These are phyloP conservation scores for Gleditsia sinensis DNA, from an alignment of 306 rosid genomes.

Conservation along the genomic window DNA sequence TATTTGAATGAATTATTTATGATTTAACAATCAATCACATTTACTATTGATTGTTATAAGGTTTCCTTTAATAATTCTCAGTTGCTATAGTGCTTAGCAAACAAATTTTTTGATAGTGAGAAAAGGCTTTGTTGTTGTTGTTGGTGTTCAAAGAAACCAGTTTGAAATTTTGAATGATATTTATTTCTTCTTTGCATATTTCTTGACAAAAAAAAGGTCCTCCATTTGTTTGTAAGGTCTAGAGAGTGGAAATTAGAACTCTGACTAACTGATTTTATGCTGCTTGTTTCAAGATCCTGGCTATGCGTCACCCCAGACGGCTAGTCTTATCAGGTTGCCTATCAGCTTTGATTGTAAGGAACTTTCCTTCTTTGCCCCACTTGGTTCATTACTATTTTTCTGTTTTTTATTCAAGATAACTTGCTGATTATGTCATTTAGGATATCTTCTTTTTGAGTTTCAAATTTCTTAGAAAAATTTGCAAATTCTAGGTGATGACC, in stretches of 20 bases:
- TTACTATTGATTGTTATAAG: not conserved
- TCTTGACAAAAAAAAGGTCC: not conserved
- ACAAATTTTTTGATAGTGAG: too few species aligned
- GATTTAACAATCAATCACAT: not conserved
- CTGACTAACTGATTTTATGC: constrained; percentile 2
- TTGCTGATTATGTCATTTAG: not conserved
- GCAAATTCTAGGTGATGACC: constrained; percentile 66
- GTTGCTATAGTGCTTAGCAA: not conserved
- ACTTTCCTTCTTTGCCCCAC: not conserved
- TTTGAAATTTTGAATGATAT: not conserved
- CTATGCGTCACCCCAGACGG: constrained; percentile 79
- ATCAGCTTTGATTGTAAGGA: constrained; percentile 65
- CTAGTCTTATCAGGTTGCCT: constrained; percentile 72
- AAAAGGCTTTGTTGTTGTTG: too few species aligned
- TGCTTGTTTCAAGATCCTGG: constrained; percentile 56
- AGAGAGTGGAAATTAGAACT: not conserved
- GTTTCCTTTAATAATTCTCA: not conserved
- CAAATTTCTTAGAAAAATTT: constrained; percentile 13
- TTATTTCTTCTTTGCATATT: not conserved
- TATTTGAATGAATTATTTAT: not conserved
- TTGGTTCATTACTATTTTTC: not conserved
- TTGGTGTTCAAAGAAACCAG: not conserved
- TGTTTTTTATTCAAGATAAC: not conserved
- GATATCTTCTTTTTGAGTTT: not conserved
- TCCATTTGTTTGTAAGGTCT: not conserved